Evolutionary conservation across 2,329 filamentous ascomycete genomes (phyloP), one percentile per base, ranked within the genome.

Genomic region (Fusarium udum): DNA sequence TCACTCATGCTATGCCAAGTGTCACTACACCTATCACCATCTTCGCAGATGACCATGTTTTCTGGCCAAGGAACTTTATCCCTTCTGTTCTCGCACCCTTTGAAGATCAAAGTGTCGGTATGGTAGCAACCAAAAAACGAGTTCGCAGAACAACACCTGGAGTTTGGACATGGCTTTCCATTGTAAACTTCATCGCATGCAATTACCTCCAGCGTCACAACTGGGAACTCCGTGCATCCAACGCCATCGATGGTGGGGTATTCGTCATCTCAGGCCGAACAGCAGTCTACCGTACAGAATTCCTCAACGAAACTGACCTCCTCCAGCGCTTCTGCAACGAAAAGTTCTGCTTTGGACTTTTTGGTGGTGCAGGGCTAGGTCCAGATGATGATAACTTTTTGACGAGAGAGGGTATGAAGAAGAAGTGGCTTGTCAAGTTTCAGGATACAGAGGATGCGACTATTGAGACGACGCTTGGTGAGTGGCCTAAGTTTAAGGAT

Each of bases 141-240:
- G 87, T 89, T 12, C 80, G 81, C 11, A 84, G 87, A 5, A 80
- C 81, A 12, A 60, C 62, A 0, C 71, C 72, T 0, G 77, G 78
- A 8, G 36, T 78, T 3, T 80, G 77, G 77, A 62, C 61, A 9
- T 79, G 79, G 61, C 36, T 40, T 2, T 80, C 80, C 0, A 79
- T 86, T 59, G 84, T 84, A 78, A 90, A 91, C 79, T 85, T 90
- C 76, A 81, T 91, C 24, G 89, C 87, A 1, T 86, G 86, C 36
- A 78, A 85, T n/a, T 91, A 91, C 76, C 84, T 92, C 2, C 85
- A 88, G 72, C 87, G 89, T 0, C 88, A 91, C 78, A 91, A 91
- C 76, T 92, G 87, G 77, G 90, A 92, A 75, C 87, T 89, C 59
- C 84, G 86, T 2, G 83, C 87, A 0, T 87, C 87, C 12, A 88